Conservation (phyloP, 371 early-diverging fungal genomes). For the Actinomortierella ambigua region DNA sequence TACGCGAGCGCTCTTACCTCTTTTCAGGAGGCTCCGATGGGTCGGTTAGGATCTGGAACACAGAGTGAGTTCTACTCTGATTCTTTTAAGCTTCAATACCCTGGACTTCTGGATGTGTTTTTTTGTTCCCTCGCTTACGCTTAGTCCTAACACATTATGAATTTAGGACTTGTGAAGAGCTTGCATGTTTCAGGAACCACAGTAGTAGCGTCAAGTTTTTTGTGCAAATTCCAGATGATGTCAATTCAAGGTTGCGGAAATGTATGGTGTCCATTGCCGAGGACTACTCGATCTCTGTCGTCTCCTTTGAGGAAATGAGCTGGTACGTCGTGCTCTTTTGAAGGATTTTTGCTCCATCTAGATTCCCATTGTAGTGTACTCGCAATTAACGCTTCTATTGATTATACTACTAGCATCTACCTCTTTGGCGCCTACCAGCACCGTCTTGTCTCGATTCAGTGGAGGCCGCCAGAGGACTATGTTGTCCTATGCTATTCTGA, state of each 20-base stretch:
- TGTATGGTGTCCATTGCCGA: conserved; percentile 70
- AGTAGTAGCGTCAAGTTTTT: conserved; percentile 63
- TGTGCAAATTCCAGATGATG: conserved; percentile 66
- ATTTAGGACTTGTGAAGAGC: conserved; percentile 59
- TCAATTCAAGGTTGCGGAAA: conserved; percentile 58
- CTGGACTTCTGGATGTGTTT: no score
- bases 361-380: conserved; percentile 9
- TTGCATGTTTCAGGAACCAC: conserved; percentile 72
- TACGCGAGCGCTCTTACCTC: conserved; percentile 55
- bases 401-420: conserved; percentile 53
- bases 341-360: conserved; percentile 1
- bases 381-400: conserved; percentile 29
- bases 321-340: conserved; percentile 55
- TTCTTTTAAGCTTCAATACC: not conserved
- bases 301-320: conserved; percentile 76
- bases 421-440: conserved; percentile 65
- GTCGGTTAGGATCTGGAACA: conserved; percentile 76
- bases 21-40: conserved; percentile 74
- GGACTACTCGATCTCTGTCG: conserved; percentile 72
- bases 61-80: conserved; percentile 57
- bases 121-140: conserved; percentile 26
- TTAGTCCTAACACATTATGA: conserved; percentile 1
- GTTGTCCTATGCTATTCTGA: conserved; percentile 69
- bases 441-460: conserved; percentile 64
- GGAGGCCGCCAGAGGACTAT: conserved; percentile 73